phyloP scores from a whole-genome alignment of 169 alveolate genomes.

The Ichthyophthirius multifiliis region DNA sequence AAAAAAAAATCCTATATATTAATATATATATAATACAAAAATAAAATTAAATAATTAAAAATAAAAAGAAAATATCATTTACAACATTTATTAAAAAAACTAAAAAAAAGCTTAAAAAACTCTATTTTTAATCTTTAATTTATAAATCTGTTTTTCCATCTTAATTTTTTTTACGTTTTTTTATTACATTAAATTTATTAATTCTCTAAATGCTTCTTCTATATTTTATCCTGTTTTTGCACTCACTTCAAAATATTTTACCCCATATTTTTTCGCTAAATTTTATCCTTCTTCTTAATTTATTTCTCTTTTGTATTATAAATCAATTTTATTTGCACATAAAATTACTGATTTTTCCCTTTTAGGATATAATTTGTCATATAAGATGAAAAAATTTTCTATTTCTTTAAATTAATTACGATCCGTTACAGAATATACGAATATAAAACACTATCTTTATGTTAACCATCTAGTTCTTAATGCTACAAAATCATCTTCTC shows the following conservation, averaged over 20 bases:
- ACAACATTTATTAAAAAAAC: too few relatives aligned
- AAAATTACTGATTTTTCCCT: not conserved
- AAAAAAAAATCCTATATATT: too few relatives aligned
- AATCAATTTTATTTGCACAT: slow-evolving; percentile 37
- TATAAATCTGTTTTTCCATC: too few relatives aligned
- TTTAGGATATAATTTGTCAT: not conserved
- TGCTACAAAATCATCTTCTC: not conserved
- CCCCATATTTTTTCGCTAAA: not conserved
- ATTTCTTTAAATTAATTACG: not conserved
- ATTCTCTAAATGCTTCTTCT: too few relatives aligned
- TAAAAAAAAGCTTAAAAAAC: too few relatives aligned
- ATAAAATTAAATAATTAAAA: too few relatives aligned
- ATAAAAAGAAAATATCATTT: too few relatives aligned
- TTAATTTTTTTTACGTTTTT: too few relatives aligned
- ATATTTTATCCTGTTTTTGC: slow-evolving; percentile 31
- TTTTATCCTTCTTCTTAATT: slow-evolving; percentile 24
- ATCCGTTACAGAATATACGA: not conserved
- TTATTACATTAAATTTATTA: too few relatives aligned
- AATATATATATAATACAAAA: too few relatives aligned
- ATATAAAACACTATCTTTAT: not conserved
- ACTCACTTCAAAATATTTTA: slow-evolving; percentile 33
- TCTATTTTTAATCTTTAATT: too few relatives aligned
- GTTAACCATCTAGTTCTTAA: not conserved
- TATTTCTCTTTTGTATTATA: slow-evolving; percentile 25
- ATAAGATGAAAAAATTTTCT: not conserved